Conservation (phyloP, 768 basidiomycete genomes). For the Tylopilus sp. region DNA sequence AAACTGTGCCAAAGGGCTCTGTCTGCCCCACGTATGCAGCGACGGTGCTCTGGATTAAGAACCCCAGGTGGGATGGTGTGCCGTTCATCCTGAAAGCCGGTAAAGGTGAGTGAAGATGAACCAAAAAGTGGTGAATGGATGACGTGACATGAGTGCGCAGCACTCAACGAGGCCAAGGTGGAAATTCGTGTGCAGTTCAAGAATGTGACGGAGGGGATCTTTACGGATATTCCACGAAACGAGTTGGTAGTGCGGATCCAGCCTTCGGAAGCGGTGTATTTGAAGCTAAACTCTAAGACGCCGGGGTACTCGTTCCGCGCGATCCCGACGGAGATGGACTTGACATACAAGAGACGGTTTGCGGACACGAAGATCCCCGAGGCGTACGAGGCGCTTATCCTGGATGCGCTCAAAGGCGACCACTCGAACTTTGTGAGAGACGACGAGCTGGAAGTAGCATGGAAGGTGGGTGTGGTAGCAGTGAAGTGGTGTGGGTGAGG, state of each 20-base stretch:
- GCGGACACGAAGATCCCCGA: constrained; percentile 89
- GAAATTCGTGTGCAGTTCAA: constrained; percentile 98
- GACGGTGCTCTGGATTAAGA: constrained; percentile 86
- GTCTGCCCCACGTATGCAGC: constrained; percentile 95
- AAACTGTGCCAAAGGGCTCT: constrained; percentile 89
- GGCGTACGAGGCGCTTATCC: constrained; percentile 92
- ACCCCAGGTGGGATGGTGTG: constrained; percentile 97
- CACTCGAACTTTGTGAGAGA: constrained; percentile 99
- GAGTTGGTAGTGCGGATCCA: constrained; percentile 98
- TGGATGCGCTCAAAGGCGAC: constrained; percentile 96
- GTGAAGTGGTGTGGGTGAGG: background rate
- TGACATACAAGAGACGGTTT: constrained; percentile 97
- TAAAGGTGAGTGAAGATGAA: constrained; percentile 63
- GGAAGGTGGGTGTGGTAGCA: constrained; percentile 66
- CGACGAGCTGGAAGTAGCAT: constrained; percentile 95
- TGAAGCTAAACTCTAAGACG: constrained; percentile 94
- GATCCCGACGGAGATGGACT: constrained; percentile 95
- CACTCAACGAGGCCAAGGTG: constrained; percentile 97
- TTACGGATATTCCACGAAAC: constrained; percentile 93
- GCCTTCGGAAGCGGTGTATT: constrained; percentile 92
- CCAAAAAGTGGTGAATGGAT: constrained; percentile 10
- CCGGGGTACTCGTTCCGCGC: constrained; percentile 89
- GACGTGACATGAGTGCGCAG: constrained; percentile 37
- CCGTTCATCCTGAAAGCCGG: constrained; percentile 98
- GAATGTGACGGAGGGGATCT: constrained; percentile 95